Evolutionary conservation across 768 basidiomycete genomes (phyloP).

Genomic region (Naganishia randhawae): DNA sequence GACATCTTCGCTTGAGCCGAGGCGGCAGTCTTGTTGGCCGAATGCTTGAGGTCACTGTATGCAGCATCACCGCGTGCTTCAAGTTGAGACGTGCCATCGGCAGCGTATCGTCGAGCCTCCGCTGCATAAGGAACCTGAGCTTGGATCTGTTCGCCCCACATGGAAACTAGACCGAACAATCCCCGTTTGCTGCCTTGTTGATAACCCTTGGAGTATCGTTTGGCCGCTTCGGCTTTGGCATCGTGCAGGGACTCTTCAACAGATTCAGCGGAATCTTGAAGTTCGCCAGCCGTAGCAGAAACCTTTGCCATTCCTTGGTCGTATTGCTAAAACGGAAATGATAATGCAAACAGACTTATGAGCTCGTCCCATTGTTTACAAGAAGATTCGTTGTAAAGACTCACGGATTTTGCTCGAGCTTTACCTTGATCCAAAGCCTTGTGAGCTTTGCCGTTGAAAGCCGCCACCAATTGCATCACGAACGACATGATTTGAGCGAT

Average conservation of each 20-base stretch:
- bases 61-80: slow-evolving; percentile 5
- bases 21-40: background rate
- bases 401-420: slow-evolving; percentile 3
- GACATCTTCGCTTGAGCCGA: slow-evolving; percentile 3
- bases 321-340: slow-evolving; percentile 1
- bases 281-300: background rate
- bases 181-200: slow-evolving; percentile 16
- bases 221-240: slow-evolving; percentile 12
- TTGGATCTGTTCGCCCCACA: slow-evolving; percentile 13
- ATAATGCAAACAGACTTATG: background rate
- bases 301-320: slow-evolving; percentile 18
- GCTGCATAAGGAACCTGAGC: slow-evolving; percentile 4
- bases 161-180: slow-evolving; percentile 10
- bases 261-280: background rate
- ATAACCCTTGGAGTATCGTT: slow-evolving; percentile 4
- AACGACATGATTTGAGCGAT: slow-evolving; percentile 14
- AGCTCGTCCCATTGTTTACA: background rate
- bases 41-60: slow-evolving; percentile 11
- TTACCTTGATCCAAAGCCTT: slow-evolving; percentile 9
- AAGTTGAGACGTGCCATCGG: slow-evolving; percentile 5
- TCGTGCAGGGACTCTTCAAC: slow-evolving; percentile 1
- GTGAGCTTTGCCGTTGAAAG: slow-evolving; percentile 8
- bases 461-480: background rate
- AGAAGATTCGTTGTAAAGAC: background rate
- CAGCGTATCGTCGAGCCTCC: background rate